These are phyloP conservation scores for Helotiales sp. DNA, from an alignment of 2,329 filamentous ascomycete species.

Conservation along the genomic window DNA sequence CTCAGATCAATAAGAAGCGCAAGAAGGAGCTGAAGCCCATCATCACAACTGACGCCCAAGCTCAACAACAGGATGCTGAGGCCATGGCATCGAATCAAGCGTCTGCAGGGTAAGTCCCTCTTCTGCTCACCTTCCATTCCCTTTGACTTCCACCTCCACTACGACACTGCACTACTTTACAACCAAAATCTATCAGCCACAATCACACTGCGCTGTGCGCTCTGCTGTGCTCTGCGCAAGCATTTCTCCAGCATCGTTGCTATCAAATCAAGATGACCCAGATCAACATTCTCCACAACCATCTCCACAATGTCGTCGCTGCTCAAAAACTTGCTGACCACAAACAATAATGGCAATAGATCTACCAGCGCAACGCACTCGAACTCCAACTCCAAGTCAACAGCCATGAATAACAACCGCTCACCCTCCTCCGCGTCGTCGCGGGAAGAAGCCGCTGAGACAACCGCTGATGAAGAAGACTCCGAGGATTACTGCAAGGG, in stretches of 20 bases:
- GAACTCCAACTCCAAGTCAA: conserved; percentile 33
- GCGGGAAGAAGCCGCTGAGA: conserved; percentile 83
- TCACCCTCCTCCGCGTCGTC: conserved; percentile 74
- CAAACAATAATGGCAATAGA: conserved; percentile 39
- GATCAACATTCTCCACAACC: conserved; percentile 14
- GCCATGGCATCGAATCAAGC: conserved; percentile 41
- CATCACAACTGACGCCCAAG: conserved; percentile 59
- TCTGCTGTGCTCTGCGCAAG: conserved; percentile 1
- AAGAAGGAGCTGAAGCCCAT: conserved; percentile 66
- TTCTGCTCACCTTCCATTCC: conserved; percentile 13
- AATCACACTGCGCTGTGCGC: conserved; percentile 5
- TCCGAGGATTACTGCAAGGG: conserved; percentile 99
- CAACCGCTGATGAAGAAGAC: conserved; percentile 97
- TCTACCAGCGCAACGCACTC: conserved; percentile 37
- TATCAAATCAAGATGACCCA: conserved; percentile 25
- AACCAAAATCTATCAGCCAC: conserved; percentile 21
- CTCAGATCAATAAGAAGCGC: conserved; percentile 59
- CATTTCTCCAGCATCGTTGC: not conserved
- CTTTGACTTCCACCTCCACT: conserved; percentile 16
- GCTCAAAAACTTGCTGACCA: conserved; percentile 39
- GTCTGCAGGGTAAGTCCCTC: conserved; percentile 44
- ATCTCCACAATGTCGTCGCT: conserved; percentile 39
- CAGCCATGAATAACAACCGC: conserved; percentile 37
- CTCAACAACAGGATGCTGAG: conserved; percentile 48
- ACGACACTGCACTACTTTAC: conserved; percentile 41